A percentile compares a stretch with the other conserved stretches of the same genome.
phyloP scores from a whole-genome alignment of 2,329 filamentous ascomycete species.

The Onygena corvina region DNA sequence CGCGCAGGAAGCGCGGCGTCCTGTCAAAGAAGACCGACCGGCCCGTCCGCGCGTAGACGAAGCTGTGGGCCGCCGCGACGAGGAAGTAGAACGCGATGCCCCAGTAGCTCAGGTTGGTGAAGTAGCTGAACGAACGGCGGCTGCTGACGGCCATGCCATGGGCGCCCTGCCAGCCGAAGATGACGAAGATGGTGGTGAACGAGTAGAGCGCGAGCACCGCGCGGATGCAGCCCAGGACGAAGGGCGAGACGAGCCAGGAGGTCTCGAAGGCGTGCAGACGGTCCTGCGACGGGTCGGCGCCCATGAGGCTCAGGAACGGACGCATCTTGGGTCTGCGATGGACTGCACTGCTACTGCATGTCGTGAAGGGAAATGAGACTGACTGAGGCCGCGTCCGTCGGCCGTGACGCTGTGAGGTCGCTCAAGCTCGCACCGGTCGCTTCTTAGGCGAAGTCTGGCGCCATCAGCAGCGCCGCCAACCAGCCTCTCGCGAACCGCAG shows the following conservation, averaged over 20 bases:
- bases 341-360: not conserved
- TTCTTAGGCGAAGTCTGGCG: too few species aligned
- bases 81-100: constrained; percentile 69
- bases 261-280: constrained; percentile 57
- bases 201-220: constrained; percentile 47
- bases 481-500: too few species aligned
- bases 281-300: constrained; percentile 33
- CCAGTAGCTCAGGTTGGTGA: constrained; percentile 74
- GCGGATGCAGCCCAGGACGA: constrained; percentile 36
- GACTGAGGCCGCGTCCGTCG: too few species aligned
- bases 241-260: constrained; percentile 64
- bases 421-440: too few species aligned
- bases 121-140: constrained; percentile 59
- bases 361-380: too few species aligned
- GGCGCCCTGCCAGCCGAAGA: constrained; percentile 54
- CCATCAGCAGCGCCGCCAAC: too few species aligned
- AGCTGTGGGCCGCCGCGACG: constrained; percentile 55
- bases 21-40: constrained; percentile 44
- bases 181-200: constrained; percentile 57
- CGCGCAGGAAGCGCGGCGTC: constrained; percentile 51
- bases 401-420: too few species aligned
- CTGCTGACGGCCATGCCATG: constrained; percentile 39
- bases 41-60: constrained; percentile 49
- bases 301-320: constrained; percentile 22
- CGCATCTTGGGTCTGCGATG: not conserved